Percentiles rank a stretch among this genome's conserved stretches.
Conservation (phyloP, 805 yeast genomes). For the Saccharomycopsis guyanensis region DNA sequence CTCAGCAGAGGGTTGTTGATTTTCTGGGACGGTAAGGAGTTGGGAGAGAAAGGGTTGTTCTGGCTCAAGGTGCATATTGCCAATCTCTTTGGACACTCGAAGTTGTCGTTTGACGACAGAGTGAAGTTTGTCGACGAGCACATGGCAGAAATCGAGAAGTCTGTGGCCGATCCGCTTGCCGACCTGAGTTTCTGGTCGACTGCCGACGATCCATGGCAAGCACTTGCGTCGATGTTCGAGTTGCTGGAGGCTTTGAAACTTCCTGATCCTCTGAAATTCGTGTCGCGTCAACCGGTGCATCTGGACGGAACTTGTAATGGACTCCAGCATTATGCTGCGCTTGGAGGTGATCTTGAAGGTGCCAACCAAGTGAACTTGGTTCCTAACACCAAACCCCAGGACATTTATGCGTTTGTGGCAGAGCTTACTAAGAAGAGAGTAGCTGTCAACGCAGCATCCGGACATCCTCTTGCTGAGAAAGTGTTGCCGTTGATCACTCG, state of each 20-base stretch:
- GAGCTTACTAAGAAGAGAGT: slow-evolving; percentile 50
- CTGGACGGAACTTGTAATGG: slow-evolving; percentile 89
- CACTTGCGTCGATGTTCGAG: slow-evolving; percentile 63
- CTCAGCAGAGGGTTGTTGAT: slow-evolving; percentile 61
- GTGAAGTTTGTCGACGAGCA: slow-evolving; percentile 50
- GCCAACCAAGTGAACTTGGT: slow-evolving; percentile 70
- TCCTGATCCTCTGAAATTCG: slow-evolving; percentile 55
- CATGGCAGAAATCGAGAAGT: slow-evolving; percentile 43
- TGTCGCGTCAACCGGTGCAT: slow-evolving; percentile 72
- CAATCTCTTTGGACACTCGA: slow-evolving; percentile 68
- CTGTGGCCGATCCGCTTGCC: slow-evolving; percentile 56
- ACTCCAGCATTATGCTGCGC: slow-evolving; percentile 78
- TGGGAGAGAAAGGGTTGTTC: slow-evolving; percentile 56
- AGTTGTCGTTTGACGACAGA: slow-evolving; percentile 60
- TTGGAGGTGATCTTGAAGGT: slow-evolving; percentile 81
- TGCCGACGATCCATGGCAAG: slow-evolving; percentile 84
- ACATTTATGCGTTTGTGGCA: slow-evolving; percentile 69
- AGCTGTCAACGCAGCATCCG: slow-evolving; percentile 44
- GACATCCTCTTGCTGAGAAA: slow-evolving; percentile 38
- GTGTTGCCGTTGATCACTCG: slow-evolving; percentile 62
- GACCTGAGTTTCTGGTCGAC: slow-evolving; percentile 57
- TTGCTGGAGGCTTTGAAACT: slow-evolving; percentile 51
- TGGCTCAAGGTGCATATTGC: slow-evolving; percentile 77
- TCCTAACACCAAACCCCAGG: slow-evolving; percentile 68
- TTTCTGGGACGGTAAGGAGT: slow-evolving; percentile 69